Percentiles rank a stretch among this genome's conserved stretches.
Conservation (phyloP, 257 asterid species). For the Penstemon newberryi region DNA sequence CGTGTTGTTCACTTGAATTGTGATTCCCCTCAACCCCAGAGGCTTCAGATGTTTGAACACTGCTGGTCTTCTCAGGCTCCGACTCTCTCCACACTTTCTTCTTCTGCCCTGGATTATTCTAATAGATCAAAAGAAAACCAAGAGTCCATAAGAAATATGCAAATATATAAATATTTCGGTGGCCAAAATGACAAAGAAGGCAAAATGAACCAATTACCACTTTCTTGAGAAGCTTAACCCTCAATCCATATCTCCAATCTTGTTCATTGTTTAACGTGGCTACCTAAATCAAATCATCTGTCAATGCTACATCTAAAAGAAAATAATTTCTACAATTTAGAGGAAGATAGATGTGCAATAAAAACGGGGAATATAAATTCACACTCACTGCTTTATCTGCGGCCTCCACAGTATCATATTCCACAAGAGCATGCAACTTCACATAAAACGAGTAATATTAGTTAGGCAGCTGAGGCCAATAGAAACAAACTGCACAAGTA, state of each 20-base stretch:
- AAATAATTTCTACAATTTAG: conserved; percentile 1
- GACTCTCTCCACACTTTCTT: conserved; percentile 66
- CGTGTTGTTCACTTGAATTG: conserved; percentile 54
- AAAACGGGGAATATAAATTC: conserved; percentile 25
- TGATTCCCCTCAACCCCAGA: conserved; percentile 61
- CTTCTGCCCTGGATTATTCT: conserved; percentile 69
- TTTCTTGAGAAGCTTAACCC: conserved; percentile 88
- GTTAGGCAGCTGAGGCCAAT: conserved; percentile 7
- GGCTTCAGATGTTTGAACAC: conserved; percentile 45
- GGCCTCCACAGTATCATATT: conserved; percentile 75
- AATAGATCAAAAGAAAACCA: conserved; percentile 23
- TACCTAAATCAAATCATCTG: conserved; percentile 50
- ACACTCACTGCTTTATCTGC: conserved; percentile 93
- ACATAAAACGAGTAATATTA: conserved; percentile 17
- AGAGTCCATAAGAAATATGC: background rate
- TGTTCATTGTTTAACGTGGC: conserved; percentile 78
- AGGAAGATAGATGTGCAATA: background rate
- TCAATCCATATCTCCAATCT: conserved; percentile 96
- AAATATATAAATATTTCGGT: background rate
- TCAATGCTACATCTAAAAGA: conserved; percentile 12
- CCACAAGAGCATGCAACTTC: conserved; percentile 94
- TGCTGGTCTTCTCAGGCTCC: conserved; percentile 57
- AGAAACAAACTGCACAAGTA: conserved; percentile 15
- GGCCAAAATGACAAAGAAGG: conserved; percentile 9
- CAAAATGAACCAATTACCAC: conserved; percentile 43